phyloP scores from a whole-genome alignment of 768 basidiomycete genomes.

The Dentipellis sp. region DNA sequence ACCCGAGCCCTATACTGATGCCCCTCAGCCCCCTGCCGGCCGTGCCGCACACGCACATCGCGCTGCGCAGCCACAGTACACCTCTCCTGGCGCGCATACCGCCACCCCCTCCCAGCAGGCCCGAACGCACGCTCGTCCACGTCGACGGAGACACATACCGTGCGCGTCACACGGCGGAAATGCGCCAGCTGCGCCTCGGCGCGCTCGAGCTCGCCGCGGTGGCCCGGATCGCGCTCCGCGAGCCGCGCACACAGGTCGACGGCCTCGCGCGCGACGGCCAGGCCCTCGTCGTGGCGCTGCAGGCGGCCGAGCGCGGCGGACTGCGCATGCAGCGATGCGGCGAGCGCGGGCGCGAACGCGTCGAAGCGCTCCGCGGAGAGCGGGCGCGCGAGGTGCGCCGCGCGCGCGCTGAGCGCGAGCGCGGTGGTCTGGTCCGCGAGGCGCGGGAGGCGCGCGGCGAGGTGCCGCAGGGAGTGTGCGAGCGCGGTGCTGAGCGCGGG shows the following conservation, averaged over 20 bases:
- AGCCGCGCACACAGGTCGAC: background rate
- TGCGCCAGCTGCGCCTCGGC: background rate
- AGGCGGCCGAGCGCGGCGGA: background rate
- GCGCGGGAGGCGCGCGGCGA: background rate
- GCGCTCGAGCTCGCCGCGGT: background rate
- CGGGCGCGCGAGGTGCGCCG: background rate
- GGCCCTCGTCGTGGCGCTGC: background rate
- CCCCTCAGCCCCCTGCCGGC: too few relatives aligned
- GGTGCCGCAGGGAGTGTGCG: background rate
- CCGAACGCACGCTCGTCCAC: too few relatives aligned
- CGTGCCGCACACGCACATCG: too few relatives aligned
- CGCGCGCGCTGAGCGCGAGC: background rate
- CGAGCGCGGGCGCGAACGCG: background rate
- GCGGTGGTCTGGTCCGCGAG: background rate
- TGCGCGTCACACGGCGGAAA: background rate
- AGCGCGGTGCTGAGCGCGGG: background rate
- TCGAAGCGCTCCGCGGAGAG: background rate
- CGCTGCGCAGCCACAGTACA: too few relatives aligned
- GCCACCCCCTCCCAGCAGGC: too few relatives aligned
- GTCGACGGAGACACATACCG: too few relatives aligned
- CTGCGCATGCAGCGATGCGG: background rate
- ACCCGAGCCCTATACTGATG: too few relatives aligned
- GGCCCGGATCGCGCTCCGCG: background rate
- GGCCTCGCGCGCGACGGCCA: background rate
- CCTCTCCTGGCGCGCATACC: too few relatives aligned